Base-by-base conservation (phyloP, 2,329 filamentous ascomycete genomes). In the Pyricularia grisea region DNA sequence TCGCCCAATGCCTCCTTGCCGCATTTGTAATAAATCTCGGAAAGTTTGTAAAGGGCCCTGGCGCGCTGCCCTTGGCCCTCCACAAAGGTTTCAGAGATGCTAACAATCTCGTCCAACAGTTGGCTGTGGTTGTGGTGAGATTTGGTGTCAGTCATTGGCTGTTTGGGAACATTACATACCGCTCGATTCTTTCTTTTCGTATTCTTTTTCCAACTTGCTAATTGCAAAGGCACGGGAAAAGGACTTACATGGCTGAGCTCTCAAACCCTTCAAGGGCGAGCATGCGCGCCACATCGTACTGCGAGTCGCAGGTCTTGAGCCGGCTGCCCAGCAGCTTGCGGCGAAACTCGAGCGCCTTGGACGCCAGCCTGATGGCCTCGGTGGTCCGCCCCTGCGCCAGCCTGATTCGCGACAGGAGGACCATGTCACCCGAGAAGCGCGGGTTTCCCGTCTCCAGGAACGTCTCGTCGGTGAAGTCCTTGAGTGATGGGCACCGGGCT, bases 391-490 rank as follows among this genome's bases (percentile, higher is more conserved):
- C 73, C 66, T 75, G 73, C 27, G 58, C 65, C 14, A 31, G n/a
- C 2, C 71, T 70, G 63, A 75, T 74, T 58, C 73, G 72, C 23
- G 74, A 74, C 42, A 75, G 61, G n/a, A 75, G 69, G 11, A 75
- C 73, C 74, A 74, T 75, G 67, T 75, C 72, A 20, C 74, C 73
- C 6, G 71, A 74, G 67, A 73, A 75, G 28, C 74, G 73, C 6
- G 73, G 73, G 55, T 74, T 76, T 3, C 74, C 72, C 20, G 76
- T 78, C 66, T 71, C 73, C n/a, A 78, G 70, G 68, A 79, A 79
- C 9, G 75, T 76, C 64, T 79, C 77, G 70, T 79, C 78, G 0
- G 74, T 77, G 68, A 79, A 78, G 64, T 77, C 74, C 68, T 77
- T 76, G 11, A 79, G 68, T 9, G 73, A 76, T 0, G 75, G 76